Evolutionary conservation across 768 basidiomycete species (phyloP), one percentile per base, ranked within the genome.

Genomic region (Lentinula boryana): DNA sequence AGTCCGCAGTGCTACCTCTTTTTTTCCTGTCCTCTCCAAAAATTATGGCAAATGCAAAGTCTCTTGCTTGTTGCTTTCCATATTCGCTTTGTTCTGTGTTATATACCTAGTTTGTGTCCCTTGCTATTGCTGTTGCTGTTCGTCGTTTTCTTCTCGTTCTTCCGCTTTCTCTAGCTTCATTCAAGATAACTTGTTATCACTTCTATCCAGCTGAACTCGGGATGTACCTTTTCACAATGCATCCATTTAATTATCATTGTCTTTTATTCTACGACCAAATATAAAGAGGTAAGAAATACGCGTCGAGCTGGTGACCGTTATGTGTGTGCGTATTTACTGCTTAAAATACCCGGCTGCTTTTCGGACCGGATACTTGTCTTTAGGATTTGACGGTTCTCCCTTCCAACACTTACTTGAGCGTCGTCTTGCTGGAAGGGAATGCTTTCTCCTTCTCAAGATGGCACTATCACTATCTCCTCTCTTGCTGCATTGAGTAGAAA

Each of bases 401-500:
- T 27, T 27, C 3, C 27, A 27, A 27, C 27, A 27, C 27, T 27
- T 27, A 27, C 16, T 31, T 51, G 27, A 33, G 16, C 33, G 31
- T 51, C 31, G 33, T 23, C 48, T 21, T 18, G 9, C 23, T 27
- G 18, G 51, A 53, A 33, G 55, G 55, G 55, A 43, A 56, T 56
- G 55, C 40, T 56, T 15, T 48, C 46, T 49, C 65, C 53, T 62
- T 65, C 54, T 35, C 57, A 43, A 44, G 51, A 60, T 36, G 50
- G 36, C 56, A 12, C 32, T 27, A 52, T 60, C 56, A n/a, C 32
- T 27, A 52, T 60, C 38, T 44, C 63, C 38, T 63, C 69, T 52
- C 68, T 90, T 60, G 84, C 86, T 53, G 84, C 86, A 69, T 80
- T 90, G 55, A 87, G 85, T 75, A 82, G 89, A 70, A 89, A 89